Percentiles rank a stretch among this genome's conserved stretches.
These are phyloP conservation scores for Westerdykella sp. DNA, from an alignment of 2,329 filamentous ascomycete genomes.

Conservation along the genomic window DNA sequence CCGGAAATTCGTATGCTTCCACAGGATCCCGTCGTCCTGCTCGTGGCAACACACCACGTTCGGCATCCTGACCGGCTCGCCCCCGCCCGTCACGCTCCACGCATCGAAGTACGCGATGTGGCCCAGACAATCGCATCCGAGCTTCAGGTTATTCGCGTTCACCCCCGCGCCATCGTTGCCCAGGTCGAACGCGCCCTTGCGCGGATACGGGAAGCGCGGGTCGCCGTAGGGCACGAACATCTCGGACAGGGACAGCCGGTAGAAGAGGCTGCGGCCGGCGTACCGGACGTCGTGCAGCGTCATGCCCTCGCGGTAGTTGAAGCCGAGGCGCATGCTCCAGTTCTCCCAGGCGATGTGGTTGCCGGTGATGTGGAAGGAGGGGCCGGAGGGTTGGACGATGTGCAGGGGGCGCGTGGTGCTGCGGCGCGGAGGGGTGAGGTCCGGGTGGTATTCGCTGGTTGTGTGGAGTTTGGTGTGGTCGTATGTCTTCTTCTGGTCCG, in stretches of 20 bases:
- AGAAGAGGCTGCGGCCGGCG: slow-evolving; percentile 37
- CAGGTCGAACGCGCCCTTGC: slow-evolving; percentile 43
- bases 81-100: slow-evolving; percentile 31
- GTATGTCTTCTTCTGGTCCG: slow-evolving; percentile 27
- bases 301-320: slow-evolving; percentile 43
- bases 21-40: slow-evolving; percentile 45
- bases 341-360: slow-evolving; percentile 38
- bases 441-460: slow-evolving; percentile 20
- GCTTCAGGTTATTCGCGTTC: slow-evolving; percentile 39
- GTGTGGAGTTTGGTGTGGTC: slow-evolving; percentile 37
- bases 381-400: slow-evolving; percentile 20
- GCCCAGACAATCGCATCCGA: slow-evolving; percentile 43
- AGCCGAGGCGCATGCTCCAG: slow-evolving; percentile 40
- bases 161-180: slow-evolving; percentile 41
- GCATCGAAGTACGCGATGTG: slow-evolving; percentile 41
- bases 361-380: slow-evolving; percentile 17
- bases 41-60: slow-evolving; percentile 52
- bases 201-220: slow-evolving; percentile 36
- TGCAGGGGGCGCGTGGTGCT: slow-evolving; percentile 16
- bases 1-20: slow-evolving; percentile 27
- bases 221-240: slow-evolving; percentile 45
- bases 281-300: slow-evolving; percentile 40
- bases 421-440: slow-evolving; percentile 9
- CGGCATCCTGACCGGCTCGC: slow-evolving; percentile 34
- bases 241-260: slow-evolving; percentile 39